Base-by-base conservation (phyloP, 140 eudicot species). In the Ambrosia hybrid region DNA sequence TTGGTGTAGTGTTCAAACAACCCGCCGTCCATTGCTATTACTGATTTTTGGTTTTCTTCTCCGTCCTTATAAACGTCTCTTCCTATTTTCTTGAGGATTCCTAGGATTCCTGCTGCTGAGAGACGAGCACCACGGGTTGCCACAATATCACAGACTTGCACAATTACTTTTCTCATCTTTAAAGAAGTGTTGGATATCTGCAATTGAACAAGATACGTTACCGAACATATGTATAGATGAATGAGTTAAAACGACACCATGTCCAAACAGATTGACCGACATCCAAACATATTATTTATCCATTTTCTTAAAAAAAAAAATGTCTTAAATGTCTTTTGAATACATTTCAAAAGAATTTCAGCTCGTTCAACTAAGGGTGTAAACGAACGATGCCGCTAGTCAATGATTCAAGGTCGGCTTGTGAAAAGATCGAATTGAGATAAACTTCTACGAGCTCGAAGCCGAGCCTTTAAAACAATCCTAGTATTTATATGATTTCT, bases 71-170 rank as follows among this genome's bases (percentile, higher is more conserved):
- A 16, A 0, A 79, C 70, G 45, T 94, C 99, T 71, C 87, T 68
- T 4, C 88, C 99, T 26, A 86, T 64, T 63, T 94, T 94, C 79
- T 90, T 86, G 26, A 94, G 82, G 70, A 94, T 81, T 34, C 94
- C 99, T 2, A 90, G 53, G 70, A 94, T 86, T 56, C 99, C 99
- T 3, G 99, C 97, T 0, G 97, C 99, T 2, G 99, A 72, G 34
- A 94, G 90, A 45, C 99, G 91, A 51, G 97, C 99, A 21, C 96
- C 99, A 10, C 99, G 99, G 17, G 83, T 68, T 15, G 99, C 94
- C 3, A 94, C 90, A 3, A 83, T 86, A 46, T 90, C 91, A 11
- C 97, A 90, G 2, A 90, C 30, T 77, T 81, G 80, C 15, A 90
- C 96, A 2, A 94, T 57, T 37, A 78, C 84, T 79, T 74, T 94